Evolutionary conservation across 78 protist species (phyloP).

Genomic region (Dictyostelium purpureum): DNA sequence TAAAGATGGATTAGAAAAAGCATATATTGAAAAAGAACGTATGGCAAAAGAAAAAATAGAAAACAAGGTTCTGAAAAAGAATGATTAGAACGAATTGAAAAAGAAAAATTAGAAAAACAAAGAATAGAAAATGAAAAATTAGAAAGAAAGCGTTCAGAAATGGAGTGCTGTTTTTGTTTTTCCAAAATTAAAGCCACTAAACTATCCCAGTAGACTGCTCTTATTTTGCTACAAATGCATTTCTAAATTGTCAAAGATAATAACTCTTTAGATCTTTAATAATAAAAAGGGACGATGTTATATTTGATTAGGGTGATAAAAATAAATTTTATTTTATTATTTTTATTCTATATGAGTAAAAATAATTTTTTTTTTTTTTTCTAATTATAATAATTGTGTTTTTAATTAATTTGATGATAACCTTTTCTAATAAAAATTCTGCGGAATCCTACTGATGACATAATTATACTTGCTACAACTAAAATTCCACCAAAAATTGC

Average conservation of each 20-base stretch:
- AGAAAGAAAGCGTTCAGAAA: neutral
- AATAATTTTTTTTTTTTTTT: neutral
- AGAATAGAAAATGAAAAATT: too few relatives aligned
- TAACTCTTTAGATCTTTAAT: too few relatives aligned
- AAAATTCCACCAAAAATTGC: constrained; percentile 1
- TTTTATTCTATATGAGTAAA: neutral
- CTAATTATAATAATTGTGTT: neutral
- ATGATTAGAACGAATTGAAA: neutral
- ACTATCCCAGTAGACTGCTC: too few relatives aligned
- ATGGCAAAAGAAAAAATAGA: neutral
- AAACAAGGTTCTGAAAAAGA: neutral
- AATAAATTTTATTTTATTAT: too few relatives aligned
- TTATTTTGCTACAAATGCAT: too few relatives aligned
- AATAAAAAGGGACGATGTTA: too few relatives aligned
- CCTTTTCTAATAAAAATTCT: neutral
- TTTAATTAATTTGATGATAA: neutral
- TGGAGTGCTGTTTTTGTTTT: neutral
- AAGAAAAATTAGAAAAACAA: too few relatives aligned
- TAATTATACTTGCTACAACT: neutral
- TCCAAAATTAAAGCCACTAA: too few relatives aligned
- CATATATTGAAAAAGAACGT: too few relatives aligned
- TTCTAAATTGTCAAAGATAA: too few relatives aligned
- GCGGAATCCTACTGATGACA: neutral
- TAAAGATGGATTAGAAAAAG: too few relatives aligned
- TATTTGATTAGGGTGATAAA: too few relatives aligned